Percentiles rank a stretch among this genome's conserved stretches.
Conservation (phyloP, 2,329 filamentous ascomycete genomes). For the Colletotrichum agaves region DNA sequence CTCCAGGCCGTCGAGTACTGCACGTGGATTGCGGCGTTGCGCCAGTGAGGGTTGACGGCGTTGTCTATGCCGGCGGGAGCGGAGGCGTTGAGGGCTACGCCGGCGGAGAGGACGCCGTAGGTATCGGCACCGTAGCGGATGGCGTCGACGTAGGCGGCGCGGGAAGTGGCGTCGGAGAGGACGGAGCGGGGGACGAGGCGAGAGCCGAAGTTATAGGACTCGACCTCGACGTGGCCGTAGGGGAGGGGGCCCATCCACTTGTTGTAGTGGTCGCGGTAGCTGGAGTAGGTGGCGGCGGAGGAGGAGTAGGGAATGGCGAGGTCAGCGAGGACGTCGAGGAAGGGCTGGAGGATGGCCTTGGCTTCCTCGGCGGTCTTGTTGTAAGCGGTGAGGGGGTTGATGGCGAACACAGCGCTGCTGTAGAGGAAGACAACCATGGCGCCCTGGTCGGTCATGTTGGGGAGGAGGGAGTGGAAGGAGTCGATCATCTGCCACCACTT, state of each 20-base stretch:
- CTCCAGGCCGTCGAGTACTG: conserved; percentile 37
- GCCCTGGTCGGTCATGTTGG: conserved; percentile 60
- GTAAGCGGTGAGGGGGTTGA: conserved; percentile 59
- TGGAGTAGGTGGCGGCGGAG: conserved; percentile 39
- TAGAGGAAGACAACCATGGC: conserved; percentile 61
- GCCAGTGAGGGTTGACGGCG: conserved; percentile 36
- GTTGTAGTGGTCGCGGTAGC: conserved; percentile 56
- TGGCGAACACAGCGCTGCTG: conserved; percentile 57
- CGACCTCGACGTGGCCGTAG: conserved; percentile 61
- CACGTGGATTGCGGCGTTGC: conserved; percentile 34
- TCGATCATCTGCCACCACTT: conserved; percentile 61
- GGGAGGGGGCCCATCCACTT: conserved; percentile 55
- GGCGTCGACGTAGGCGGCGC: conserved; percentile 29
- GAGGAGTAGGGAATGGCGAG: conserved; percentile 46
- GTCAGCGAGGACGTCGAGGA: conserved; percentile 52
- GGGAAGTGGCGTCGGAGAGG: conserved; percentile 46
- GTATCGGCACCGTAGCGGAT: conserved; percentile 36
- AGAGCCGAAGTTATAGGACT: conserved; percentile 52
- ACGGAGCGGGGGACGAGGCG: conserved; percentile 54
- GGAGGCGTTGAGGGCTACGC: conserved; percentile 40
- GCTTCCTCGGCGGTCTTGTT: conserved; percentile 56
- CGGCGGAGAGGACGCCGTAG: conserved; percentile 34
- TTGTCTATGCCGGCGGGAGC: conserved; percentile 33
- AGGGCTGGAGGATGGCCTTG: conserved; percentile 56
- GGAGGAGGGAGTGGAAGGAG: conserved; percentile 54